A percentile compares a stretch with the other conserved stretches of the same genome.
These are phyloP conservation scores for Apostasia shenzhenica DNA, from an alignment of 106 monocot genomes.

Conservation along the genomic window DNA sequence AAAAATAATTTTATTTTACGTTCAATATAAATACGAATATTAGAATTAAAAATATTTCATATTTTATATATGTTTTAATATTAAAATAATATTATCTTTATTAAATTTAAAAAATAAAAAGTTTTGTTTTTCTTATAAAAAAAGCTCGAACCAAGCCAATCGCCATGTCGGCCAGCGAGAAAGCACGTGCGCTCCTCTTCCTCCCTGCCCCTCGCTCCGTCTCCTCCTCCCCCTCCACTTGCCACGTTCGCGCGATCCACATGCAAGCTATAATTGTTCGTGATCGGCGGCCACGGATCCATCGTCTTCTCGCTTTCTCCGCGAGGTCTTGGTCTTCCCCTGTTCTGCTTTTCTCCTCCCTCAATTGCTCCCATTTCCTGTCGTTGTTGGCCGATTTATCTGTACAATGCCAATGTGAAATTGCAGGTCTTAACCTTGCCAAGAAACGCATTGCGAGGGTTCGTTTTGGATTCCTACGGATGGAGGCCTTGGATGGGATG, in stretches of 20 bases:
- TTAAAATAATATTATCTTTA: no score
- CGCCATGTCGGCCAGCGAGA: no score
- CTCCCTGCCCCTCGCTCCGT: no score
- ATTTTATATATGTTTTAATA: no score
- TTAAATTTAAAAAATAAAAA: no score
- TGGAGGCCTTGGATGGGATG: neutral
- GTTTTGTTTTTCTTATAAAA: no score
- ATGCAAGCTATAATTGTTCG: neutral
- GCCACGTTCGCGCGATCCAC: neutral
- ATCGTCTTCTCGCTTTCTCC: neutral
- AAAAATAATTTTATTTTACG: no score
- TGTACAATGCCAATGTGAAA: neutral
- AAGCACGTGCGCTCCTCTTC: no score
- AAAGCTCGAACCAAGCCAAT: no score
- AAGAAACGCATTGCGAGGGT: no score
- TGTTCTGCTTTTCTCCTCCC: neutral
- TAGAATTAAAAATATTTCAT: no score
- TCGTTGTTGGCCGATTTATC: neutral
- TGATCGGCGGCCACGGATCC: neutral
- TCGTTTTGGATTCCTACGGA: neutral
- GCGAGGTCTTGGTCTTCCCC: neutral
- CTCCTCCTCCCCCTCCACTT: neutral
- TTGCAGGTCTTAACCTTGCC: neutral
- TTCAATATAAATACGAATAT: no score
- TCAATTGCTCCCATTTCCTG: neutral